These are phyloP conservation scores for Ceratobasidium sp. DNA, from an alignment of 1,284 basidiomycete genomes.

Conservation along the genomic window DNA sequence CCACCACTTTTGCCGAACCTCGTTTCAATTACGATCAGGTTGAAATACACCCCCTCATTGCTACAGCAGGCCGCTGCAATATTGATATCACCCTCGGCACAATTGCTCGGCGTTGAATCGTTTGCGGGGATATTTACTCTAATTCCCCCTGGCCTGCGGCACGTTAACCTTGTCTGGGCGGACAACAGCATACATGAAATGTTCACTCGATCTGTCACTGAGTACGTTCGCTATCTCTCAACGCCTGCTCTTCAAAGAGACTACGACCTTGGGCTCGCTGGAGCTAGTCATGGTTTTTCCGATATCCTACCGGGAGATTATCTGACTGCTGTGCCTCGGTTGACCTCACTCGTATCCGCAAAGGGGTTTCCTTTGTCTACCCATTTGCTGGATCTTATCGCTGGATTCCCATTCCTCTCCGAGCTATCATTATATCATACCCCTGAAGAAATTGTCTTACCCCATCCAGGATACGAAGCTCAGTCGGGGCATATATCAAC, in stretches of 20 bases:
- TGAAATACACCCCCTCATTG: not conserved
- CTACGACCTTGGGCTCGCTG: not conserved
- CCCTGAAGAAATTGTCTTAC: not conserved
- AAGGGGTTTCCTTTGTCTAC: not conserved
- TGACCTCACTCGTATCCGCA: not conserved
- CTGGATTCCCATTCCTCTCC: not conserved
- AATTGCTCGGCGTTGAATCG: constrained; percentile 8
- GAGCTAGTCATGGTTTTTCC: not conserved
- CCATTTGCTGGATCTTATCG: constrained; percentile 10
- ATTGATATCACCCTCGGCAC: not conserved
- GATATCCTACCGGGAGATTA: constrained; percentile 4
- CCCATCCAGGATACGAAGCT: not conserved
- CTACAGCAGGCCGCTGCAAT: not conserved
- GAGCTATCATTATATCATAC: constrained; percentile 2
- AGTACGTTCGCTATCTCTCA: not conserved
- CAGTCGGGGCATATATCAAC: not conserved
- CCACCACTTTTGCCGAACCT: constrained; percentile 20
- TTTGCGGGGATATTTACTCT: not conserved
- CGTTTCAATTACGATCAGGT: constrained; percentile 1
- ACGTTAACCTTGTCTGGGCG: not conserved
- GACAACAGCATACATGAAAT: not conserved
- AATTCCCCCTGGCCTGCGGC: constrained; percentile 7
- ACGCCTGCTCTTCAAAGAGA: not conserved
- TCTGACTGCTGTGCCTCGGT: constrained; percentile 7
- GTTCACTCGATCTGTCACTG: constrained; percentile 1